Evolutionary conservation across 441 rosid species (phyloP).

Genomic region (Mallotus japonicus): DNA sequence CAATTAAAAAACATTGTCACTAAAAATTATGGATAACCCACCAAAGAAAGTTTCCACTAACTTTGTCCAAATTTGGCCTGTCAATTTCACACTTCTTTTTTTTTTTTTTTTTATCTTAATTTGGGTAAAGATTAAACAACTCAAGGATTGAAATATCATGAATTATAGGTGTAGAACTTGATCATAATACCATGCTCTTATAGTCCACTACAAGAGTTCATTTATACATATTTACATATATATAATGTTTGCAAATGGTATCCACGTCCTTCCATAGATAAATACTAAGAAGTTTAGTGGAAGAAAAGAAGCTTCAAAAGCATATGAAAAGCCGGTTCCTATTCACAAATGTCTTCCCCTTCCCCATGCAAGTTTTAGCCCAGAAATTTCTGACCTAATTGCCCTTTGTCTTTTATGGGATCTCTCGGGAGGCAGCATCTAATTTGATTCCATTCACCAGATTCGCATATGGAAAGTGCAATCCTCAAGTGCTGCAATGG

Average conservation of each 20-base stretch:
- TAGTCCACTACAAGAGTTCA: not conserved
- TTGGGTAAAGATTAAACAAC: not conserved
- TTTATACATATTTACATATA: not conserved
- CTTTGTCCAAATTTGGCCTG: constrained; percentile 1
- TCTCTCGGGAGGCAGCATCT: no score
- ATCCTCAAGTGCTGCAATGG: no score
- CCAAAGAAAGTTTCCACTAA: constrained; percentile 29
- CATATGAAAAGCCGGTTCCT: constrained; percentile 10
- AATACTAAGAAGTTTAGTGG: not conserved
- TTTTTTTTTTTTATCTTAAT: no score
- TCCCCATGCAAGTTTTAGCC: no score
- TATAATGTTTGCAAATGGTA: constrained; percentile 1
- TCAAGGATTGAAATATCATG: not conserved
- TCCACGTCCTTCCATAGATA: constrained; percentile 16
- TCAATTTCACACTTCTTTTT: not conserved
- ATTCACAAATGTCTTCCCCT: not conserved
- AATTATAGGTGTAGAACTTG: no score
- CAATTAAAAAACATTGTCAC: constrained; percentile 13
- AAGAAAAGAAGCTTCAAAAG: not conserved
- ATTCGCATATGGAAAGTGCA: no score
- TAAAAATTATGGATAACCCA: constrained; percentile 28
- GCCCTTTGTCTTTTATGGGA: no score
- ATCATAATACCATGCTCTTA: no score
- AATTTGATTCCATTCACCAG: no score
- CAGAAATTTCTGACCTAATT: no score